Conservation (phyloP, 2,329 filamentous ascomycete species). For the Rhynchosporium graminicola region DNA sequence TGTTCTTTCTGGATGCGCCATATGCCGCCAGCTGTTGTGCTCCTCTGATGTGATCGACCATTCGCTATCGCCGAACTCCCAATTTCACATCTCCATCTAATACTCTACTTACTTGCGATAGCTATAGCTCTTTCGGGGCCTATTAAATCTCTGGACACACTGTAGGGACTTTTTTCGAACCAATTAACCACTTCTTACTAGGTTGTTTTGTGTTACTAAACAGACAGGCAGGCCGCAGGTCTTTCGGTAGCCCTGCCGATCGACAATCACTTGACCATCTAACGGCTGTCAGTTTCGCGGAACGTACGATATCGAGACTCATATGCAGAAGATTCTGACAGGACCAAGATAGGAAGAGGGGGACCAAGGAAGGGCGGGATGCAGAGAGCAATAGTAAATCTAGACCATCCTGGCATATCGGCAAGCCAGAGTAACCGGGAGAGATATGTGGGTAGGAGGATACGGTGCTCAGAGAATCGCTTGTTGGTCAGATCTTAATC, state of each 20-base stretch:
- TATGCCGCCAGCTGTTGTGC: neutral
- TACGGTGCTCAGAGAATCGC: neutral
- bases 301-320: neutral
- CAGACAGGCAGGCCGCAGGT: neutral
- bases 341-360: neutral
- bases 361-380: neutral
- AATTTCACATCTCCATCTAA: neutral
- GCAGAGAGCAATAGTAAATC: neutral
- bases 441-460: neutral
- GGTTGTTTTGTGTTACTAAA: neutral
- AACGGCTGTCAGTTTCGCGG: neutral
- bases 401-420: slow-evolving; percentile 2
- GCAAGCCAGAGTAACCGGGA: neutral
- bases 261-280: neutral
- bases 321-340: neutral
- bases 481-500: slow-evolving; percentile 1
- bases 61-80: slow-evolving; percentile 4
- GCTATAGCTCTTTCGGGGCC: too few species aligned
- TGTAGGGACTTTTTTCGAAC: neutral
- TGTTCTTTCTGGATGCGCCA: neutral
- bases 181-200: neutral
- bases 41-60: neutral
- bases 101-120: neutral
- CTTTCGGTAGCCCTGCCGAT: slow-evolving; percentile 1
- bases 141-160: too few species aligned